A percentile compares a stretch with the other conserved stretches of the same genome.
Evolutionary conservation across 345 rosid genomes (phyloP).

Genomic region (Citrus australasica): DNA sequence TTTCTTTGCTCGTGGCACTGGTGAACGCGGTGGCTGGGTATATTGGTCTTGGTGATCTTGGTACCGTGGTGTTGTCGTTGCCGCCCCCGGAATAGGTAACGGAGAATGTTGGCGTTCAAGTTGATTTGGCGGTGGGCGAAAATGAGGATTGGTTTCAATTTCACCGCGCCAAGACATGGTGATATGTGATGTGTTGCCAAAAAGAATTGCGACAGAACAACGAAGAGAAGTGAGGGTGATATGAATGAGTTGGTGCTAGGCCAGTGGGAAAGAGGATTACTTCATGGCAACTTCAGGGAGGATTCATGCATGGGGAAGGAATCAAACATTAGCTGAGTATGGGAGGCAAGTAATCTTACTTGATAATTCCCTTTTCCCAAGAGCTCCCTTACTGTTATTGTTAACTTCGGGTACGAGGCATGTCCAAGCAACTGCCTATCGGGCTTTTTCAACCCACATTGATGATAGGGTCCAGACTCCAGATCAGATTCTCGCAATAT

Average conservation of each 20-base stretch:
- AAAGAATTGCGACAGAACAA: constrained; percentile 1
- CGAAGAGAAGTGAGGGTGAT: constrained; percentile 4
- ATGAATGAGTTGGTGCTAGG: constrained; percentile 19
- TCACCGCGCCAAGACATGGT: constrained; percentile 44
- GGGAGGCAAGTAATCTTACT: constrained; percentile 62
- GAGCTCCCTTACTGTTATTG: neutral
- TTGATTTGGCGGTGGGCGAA: neutral
- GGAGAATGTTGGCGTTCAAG: neutral
- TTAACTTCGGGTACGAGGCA: neutral
- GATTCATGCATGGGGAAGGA: constrained; percentile 63
- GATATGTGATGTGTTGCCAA: neutral
- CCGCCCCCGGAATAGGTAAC: neutral
- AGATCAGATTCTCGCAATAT: neutral
- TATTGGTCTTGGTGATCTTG: constrained; percentile 5
- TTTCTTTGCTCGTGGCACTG: neutral
- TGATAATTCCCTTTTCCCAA: neutral
- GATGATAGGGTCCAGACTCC: neutral
- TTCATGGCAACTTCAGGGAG: constrained; percentile 56
- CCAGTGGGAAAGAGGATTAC: constrained; percentile 41
- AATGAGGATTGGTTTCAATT: constrained; percentile 72
- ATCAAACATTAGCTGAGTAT: constrained; percentile 46
- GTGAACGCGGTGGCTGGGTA: neutral
- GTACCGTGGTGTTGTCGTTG: neutral
- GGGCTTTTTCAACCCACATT: too few species aligned
- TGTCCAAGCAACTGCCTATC: neutral